phyloP scores from a whole-genome alignment of 306 rosid species.

The Cucurbita ficifolia region DNA sequence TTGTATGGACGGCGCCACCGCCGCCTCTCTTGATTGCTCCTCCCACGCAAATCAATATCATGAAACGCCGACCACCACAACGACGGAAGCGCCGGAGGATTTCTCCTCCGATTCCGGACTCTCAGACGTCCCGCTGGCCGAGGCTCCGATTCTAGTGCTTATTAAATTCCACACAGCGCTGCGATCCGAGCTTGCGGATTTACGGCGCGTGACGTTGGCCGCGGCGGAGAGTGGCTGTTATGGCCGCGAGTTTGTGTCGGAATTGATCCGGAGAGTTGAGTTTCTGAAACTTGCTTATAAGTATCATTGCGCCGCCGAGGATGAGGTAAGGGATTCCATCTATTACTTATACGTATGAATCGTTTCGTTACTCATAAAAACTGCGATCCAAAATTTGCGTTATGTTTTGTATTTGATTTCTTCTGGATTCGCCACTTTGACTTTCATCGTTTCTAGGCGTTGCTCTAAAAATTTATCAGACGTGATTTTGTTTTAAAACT shows the following conservation, averaged over 20 bases:
- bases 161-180: conserved; percentile 62
- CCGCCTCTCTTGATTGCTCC: conserved; percentile 12
- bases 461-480: too few relatives aligned
- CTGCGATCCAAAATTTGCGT: too few relatives aligned
- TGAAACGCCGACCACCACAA: not conserved
- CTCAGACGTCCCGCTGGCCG: conserved; percentile 14
- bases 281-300: conserved; percentile 48
- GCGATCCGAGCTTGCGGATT: conserved; percentile 46
- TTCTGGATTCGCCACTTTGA: too few relatives aligned
- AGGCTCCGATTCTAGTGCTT: conserved; percentile 53
- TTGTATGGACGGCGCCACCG: conserved; percentile 47
- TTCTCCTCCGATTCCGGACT: not conserved
- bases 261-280: conserved; percentile 44
- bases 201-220: conserved; percentile 25
- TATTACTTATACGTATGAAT: too few relatives aligned
- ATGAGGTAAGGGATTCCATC: conserved; percentile 38
- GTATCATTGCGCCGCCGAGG: conserved; percentile 73
- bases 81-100: conserved; percentile 3
- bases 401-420: too few relatives aligned
- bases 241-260: conserved; percentile 16
- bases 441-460: too few relatives aligned
- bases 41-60: conserved; percentile 9
- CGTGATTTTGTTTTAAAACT: too few relatives aligned
- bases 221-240: conserved; percentile 21
- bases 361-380: not conserved